Evolutionary conservation across 1,139 yeast genomes (phyloP).

Genomic region (Kurtzmaniella natalensis): DNA sequence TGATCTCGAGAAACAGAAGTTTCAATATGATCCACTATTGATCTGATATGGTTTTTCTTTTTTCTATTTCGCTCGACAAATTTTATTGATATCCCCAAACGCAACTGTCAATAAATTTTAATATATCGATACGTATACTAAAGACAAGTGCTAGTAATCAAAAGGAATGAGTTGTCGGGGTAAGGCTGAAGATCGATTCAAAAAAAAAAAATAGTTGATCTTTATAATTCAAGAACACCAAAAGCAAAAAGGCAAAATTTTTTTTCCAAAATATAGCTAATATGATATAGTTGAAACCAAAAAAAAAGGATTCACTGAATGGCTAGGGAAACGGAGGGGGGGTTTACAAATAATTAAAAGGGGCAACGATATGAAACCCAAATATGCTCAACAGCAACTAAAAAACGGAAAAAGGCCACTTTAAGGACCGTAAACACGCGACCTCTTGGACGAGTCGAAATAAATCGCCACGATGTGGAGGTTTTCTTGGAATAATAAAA

Average conservation of each 20-base stretch:
- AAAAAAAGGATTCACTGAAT: neutral
- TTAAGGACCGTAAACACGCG: slow-evolving; percentile 1
- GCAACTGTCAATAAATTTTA: too few relatives aligned
- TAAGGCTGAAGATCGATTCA: too few relatives aligned
- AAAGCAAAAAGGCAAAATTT: neutral
- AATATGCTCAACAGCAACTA: neutral
- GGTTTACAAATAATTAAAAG: neutral
- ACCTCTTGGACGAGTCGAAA: neutral
- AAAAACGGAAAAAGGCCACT: neutral
- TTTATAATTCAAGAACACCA: neutral
- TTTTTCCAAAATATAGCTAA: neutral
- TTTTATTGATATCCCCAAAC: too few relatives aligned
- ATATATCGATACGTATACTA: too few relatives aligned
- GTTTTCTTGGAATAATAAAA: neutral
- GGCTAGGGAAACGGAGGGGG: neutral
- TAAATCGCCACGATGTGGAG: slow-evolving; percentile 1
- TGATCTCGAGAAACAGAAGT: too few relatives aligned
- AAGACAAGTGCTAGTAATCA: too few relatives aligned
- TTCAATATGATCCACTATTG: too few relatives aligned
- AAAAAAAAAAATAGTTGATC: neutral
- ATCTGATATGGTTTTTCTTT: too few relatives aligned
- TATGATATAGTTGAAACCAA: too few relatives aligned
- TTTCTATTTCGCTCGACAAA: too few relatives aligned
- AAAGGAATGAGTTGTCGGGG: too few relatives aligned
- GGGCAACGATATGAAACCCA: neutral